Evolutionary conservation across 1,284 basidiomycete genomes (phyloP).

Genomic region (Pterulicium gracile): DNA sequence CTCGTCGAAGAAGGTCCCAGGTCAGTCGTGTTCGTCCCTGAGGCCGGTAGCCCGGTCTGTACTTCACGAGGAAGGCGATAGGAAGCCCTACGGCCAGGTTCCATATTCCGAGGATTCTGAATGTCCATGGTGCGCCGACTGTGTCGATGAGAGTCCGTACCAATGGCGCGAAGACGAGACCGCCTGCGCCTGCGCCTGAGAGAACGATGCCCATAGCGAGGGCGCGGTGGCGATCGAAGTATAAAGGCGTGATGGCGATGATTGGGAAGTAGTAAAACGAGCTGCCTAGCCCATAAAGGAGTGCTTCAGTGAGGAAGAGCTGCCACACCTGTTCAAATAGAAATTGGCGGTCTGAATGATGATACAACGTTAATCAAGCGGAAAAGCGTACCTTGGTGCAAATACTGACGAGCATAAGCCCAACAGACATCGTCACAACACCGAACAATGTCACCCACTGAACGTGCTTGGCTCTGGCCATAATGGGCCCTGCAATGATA

Average conservation of each 20-base stretch:
- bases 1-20: conserved; percentile 25
- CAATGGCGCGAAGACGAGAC: conserved; percentile 31
- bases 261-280: conserved; percentile 34
- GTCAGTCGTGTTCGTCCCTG: conserved; percentile 20
- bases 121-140: conserved; percentile 24
- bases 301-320: conserved; percentile 29
- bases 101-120: conserved; percentile 29
- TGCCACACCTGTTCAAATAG: conserved; percentile 40
- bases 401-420: conserved; percentile 29
- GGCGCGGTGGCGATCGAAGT: conserved; percentile 32
- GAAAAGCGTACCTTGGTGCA: conserved; percentile 21
- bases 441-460: conserved; percentile 27
- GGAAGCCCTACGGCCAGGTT: conserved; percentile 28
- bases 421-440: conserved; percentile 28
- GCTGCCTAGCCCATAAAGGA: conserved; percentile 33
- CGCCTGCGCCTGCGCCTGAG: conserved; percentile 29
- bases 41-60: conserved; percentile 14
- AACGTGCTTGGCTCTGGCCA: conserved; percentile 24
- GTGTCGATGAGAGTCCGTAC: conserved; percentile 25
- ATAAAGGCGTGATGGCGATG: conserved; percentile 30
- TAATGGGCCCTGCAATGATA: conserved; percentile 31
- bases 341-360: background rate
- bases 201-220: conserved; percentile 34
- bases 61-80: conserved; percentile 23
- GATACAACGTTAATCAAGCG: background rate